A percentile compares a stretch with the other conserved stretches of the same genome.
Evolutionary conservation across 768 basidiomycete species (phyloP).

Genomic region (Mycena floridula): DNA sequence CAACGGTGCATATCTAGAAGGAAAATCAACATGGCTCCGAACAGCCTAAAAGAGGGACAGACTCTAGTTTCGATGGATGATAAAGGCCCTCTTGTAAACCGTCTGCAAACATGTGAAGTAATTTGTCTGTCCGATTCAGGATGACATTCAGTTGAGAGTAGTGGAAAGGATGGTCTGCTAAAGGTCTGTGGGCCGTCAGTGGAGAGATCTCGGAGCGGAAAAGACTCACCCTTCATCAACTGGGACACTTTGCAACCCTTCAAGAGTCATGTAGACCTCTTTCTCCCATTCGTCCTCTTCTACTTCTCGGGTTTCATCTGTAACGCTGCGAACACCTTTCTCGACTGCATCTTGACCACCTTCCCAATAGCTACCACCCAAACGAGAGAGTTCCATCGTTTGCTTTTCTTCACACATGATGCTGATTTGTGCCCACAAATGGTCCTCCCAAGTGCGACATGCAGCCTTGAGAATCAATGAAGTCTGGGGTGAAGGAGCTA

Average conservation of each 20-base stretch:
- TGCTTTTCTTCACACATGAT: conserved; percentile 78
- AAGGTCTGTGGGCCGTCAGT: conserved; percentile 30
- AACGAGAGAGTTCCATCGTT: conserved; percentile 55
- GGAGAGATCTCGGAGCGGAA: conserved; percentile 3
- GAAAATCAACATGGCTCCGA: not conserved
- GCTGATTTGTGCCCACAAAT: conserved; percentile 87
- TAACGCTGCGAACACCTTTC: conserved; percentile 24
- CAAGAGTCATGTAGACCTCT: conserved; percentile 54
- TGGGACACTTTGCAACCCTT: conserved; percentile 48
- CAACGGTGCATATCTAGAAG: conserved; percentile 58
- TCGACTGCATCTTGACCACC: conserved; percentile 44
- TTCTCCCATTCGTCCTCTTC: conserved; percentile 55
- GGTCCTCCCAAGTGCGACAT: conserved; percentile 91
- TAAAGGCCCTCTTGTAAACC: conserved; percentile 49
- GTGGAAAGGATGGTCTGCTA: conserved; percentile 73
- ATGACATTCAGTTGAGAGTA: conserved; percentile 79
- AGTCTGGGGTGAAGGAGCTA: conserved; percentile 69
- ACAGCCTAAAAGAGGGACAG: conserved; percentile 16
- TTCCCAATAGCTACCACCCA: conserved; percentile 83
- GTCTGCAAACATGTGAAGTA: conserved; percentile 65
- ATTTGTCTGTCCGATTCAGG: conserved; percentile 54
- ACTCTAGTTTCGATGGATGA: conserved; percentile 49
- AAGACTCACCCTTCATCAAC: conserved; percentile 58
- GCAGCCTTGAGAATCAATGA: conserved; percentile 60
- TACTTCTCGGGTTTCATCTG: conserved; percentile 18